A percentile compares a stretch with the other conserved stretches of the same genome.
These are phyloP conservation scores for Nicotiana noctiflora DNA, from an alignment of 257 asterid genomes.

Conservation along the genomic window DNA sequence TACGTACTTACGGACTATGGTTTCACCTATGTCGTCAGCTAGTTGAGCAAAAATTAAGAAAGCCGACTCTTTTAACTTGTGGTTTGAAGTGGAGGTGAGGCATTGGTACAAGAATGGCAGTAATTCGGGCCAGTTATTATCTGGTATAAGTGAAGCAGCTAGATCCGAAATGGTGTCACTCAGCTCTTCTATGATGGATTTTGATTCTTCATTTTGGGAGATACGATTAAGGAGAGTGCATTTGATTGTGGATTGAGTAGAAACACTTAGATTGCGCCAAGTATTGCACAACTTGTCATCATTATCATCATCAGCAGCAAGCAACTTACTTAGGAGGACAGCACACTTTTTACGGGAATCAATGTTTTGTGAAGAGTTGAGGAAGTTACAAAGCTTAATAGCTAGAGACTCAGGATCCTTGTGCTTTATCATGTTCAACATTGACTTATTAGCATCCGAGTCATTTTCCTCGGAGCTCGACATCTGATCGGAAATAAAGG, in stretches of 20 bases:
- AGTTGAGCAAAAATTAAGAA: conserved; percentile 71
- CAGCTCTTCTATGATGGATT: conserved; percentile 49
- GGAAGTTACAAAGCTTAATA: conserved; percentile 54
- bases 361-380: conserved; percentile 37
- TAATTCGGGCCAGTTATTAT: conserved; percentile 78
- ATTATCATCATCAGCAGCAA: background rate
- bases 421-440: conserved; percentile 16
- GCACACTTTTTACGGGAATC: conserved; percentile 78
- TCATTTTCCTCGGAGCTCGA: no score
- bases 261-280: conserved; percentile 20
- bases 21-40: conserved; percentile 77
- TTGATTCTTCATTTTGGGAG: conserved; percentile 56
- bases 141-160: conserved; percentile 72
- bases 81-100: conserved; percentile 49
- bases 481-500: no score
- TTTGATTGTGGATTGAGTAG: conserved; percentile 53
- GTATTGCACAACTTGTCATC: no score
- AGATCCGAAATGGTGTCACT: conserved; percentile 79
- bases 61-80: conserved; percentile 66
- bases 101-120: conserved; percentile 90
- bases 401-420: conserved; percentile 75
- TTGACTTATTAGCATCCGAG: no score
- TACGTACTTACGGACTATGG: conserved; percentile 42
- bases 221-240: conserved; percentile 36
- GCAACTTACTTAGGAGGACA: conserved; percentile 64